Percentiles rank a stretch among this genome's conserved stretches.
phyloP scores from a whole-genome alignment of 2,329 filamentous ascomycete genomes.

The Diaporthe nobilis region DNA sequence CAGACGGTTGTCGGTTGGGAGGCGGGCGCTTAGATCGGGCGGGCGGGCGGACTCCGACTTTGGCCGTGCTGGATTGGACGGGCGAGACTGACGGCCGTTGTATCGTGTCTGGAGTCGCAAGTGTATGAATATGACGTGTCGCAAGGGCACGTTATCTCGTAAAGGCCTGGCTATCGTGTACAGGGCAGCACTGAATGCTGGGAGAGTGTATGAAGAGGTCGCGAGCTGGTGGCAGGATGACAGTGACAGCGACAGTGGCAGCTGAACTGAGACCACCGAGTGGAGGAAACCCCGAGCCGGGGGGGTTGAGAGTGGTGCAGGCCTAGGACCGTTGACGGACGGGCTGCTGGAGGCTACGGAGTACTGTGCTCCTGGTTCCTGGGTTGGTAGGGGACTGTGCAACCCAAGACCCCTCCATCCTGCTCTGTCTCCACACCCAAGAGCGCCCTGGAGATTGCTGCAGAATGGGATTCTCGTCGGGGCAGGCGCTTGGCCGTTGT shows the following conservation, averaged over 20 bases:
- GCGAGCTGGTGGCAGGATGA: conserved; percentile 30
- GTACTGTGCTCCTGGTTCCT: background rate
- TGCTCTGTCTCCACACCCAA: conserved; percentile 13
- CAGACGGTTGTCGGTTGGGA: conserved; percentile 6
- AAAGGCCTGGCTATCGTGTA: conserved; percentile 16
- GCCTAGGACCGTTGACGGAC: conserved; percentile 10
- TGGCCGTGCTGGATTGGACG: conserved; percentile 11
- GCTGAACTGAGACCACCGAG: conserved; percentile 31
- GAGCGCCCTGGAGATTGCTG: conserved; percentile 9
- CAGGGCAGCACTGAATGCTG: conserved; percentile 6
- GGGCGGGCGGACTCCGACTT: conserved; percentile 15
- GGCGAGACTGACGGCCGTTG: conserved; percentile 11
- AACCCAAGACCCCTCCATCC: conserved; percentile 8
- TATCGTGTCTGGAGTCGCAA: background rate
- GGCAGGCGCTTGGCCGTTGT: background rate
- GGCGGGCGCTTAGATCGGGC: conserved; percentile 27
- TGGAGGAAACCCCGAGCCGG: conserved; percentile 29
- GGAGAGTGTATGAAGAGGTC: conserved; percentile 6
- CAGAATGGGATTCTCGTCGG: conserved; percentile 22
- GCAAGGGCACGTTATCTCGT: conserved; percentile 12
- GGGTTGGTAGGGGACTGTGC: background rate
- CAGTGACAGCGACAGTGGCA: conserved; percentile 1
- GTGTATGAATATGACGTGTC: conserved; percentile 22
- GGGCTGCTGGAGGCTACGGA: background rate
- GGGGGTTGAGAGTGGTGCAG: background rate